Evolutionary conservation across 2,329 filamentous ascomycete species (phyloP).

Genomic region (Fusarium sambucinum): DNA sequence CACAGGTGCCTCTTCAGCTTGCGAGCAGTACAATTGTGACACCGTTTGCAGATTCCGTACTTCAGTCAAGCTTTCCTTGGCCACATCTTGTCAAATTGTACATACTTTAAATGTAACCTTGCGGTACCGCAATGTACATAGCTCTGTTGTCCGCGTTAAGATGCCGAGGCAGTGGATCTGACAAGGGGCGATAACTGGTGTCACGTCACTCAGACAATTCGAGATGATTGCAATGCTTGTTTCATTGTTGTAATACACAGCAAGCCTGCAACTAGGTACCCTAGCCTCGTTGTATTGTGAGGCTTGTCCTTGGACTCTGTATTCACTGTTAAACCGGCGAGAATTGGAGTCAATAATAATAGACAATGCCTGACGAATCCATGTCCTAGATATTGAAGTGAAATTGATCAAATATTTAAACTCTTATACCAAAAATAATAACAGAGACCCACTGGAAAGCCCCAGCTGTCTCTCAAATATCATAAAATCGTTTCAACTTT

Average conservation of each 20-base stretch:
- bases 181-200: no score
- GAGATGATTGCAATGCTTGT: neutral
- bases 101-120: neutral
- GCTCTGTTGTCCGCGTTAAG: neutral
- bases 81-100: neutral
- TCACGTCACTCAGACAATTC: neutral
- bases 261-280: slow-evolving; percentile 14
- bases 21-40: neutral
- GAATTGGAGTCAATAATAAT: neutral
- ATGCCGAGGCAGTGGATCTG: neutral
- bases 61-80: neutral
- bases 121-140: neutral
- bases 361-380: slow-evolving; percentile 8
- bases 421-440: slow-evolving; percentile 19
- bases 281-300: slow-evolving; percentile 16
- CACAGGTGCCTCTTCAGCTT: neutral
- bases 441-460: neutral
- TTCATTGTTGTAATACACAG: slow-evolving; percentile 7
- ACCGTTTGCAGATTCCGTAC: neutral
- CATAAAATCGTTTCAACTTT: slow-evolving; percentile 30
- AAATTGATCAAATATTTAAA: slow-evolving; percentile 20
- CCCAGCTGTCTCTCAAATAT: slow-evolving; percentile 8
- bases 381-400: slow-evolving; percentile 21
- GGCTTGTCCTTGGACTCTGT: slow-evolving; percentile 14
- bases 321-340: neutral